These are phyloP conservation scores for Fagopyrum esculentum DNA, from an alignment of 148 eudicot species.

Conservation along the genomic window DNA sequence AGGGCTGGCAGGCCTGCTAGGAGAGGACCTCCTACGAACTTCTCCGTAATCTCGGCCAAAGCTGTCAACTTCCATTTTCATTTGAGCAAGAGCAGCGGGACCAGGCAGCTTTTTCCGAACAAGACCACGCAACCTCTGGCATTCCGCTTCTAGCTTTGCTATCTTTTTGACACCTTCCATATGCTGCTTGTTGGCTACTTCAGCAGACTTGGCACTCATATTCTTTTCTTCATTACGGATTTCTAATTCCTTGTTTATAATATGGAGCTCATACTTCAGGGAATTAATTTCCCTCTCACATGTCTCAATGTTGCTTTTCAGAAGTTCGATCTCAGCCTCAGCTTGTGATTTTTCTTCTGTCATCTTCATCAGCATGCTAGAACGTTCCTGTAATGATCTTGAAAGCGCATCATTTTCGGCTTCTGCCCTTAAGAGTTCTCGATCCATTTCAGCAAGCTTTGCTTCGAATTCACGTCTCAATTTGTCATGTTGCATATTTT, in stretches of 20 bases:
- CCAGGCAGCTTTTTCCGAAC: slow-evolving; percentile 96
- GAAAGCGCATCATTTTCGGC: slow-evolving; percentile 82
- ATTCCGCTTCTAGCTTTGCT: slow-evolving; percentile 86
- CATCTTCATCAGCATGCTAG: slow-evolving; percentile 67
- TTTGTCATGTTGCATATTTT: slow-evolving; percentile 64
- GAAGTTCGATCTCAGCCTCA: slow-evolving; percentile 68
- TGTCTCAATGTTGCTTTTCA: slow-evolving; percentile 71
- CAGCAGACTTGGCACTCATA: slow-evolving; percentile 80
- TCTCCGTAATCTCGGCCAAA: slow-evolving; percentile 79
- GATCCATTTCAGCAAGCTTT: slow-evolving; percentile 53
- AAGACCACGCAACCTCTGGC: slow-evolving; percentile 90
- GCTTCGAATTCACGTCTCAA: slow-evolving; percentile 67
- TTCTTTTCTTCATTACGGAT: slow-evolving; percentile 93
- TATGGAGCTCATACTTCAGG: slow-evolving; percentile 75
- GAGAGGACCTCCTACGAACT: slow-evolving; percentile 70
- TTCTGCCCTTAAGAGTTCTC: slow-evolving; percentile 59
- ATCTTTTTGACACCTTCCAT: slow-evolving; percentile 83
- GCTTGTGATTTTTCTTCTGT: slow-evolving; percentile 83
- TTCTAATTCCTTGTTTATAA: slow-evolving; percentile 72
- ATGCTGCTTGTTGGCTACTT: slow-evolving; percentile 82
- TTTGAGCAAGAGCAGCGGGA: slow-evolving; percentile 95
- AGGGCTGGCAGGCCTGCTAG: slow-evolving; percentile 56
- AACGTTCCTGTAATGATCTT: slow-evolving; percentile 82
- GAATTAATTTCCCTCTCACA: slow-evolving; percentile 84
- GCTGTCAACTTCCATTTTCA: slow-evolving; percentile 91